These are phyloP conservation scores for Stephanodiscus minutulus DNA, from an alignment of 108 stramenopile genomes.

Conservation along the genomic window DNA sequence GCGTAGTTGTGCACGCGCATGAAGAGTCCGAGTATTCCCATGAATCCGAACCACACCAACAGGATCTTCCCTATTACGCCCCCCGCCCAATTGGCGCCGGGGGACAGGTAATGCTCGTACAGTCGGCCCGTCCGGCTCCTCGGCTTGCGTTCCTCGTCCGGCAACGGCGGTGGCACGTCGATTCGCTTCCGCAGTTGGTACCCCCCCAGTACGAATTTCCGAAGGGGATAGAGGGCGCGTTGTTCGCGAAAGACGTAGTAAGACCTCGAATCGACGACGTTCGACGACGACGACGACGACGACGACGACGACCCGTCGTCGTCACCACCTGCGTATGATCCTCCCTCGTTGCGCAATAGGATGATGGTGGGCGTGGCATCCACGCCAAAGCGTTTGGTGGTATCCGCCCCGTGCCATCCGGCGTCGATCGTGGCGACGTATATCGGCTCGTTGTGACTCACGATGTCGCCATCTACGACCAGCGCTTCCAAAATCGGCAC, in stretches of 20 bases:
- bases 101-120: constrained; percentile 15
- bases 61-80: constrained; percentile 18
- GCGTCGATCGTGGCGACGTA: constrained; percentile 48
- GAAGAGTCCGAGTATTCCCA: constrained; percentile 31
- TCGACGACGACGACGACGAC: too few relatives aligned
- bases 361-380: constrained; percentile 47
- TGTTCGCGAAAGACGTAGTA: constrained; percentile 40
- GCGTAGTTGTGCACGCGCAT: constrained; percentile 49
- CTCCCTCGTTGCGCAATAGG: constrained; percentile 37
- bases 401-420: constrained; percentile 39
- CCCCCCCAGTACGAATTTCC: constrained; percentile 34
- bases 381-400: constrained; percentile 34
- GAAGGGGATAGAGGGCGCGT: constrained; percentile 34
- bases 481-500: constrained; percentile 28
- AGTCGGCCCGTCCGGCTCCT: constrained; percentile 4
- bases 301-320: too few relatives aligned
- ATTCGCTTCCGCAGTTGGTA: constrained; percentile 19
- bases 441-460: constrained; percentile 17
- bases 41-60: constrained; percentile 33
- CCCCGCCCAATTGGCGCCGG: constrained; percentile 23
- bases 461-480: constrained; percentile 18
- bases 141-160: constrained; percentile 24
- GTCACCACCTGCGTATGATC: constrained; percentile 2
- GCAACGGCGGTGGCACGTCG: constrained; percentile 25
- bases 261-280: constrained; percentile 33